Percentiles rank a stretch among this genome's conserved stretches.
These are phyloP conservation scores for Aspergillus aculeatus DNA, from an alignment of 2,329 filamentous ascomycete species.

Conservation along the genomic window DNA sequence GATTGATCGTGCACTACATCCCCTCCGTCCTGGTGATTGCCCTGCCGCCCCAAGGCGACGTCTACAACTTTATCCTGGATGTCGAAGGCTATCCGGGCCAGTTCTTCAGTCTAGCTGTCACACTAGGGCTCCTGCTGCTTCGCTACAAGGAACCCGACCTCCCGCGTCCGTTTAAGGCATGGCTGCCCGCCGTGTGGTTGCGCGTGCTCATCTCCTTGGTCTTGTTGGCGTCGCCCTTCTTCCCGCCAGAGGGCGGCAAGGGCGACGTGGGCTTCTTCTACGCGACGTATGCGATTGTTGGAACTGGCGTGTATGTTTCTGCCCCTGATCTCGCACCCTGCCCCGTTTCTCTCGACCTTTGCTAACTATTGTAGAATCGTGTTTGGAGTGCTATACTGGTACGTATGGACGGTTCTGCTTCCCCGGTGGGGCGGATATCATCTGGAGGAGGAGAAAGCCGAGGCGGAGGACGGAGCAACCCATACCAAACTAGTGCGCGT, in stretches of 20 bases:
- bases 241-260: slow-evolving; percentile 54
- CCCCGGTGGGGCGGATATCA: slow-evolving; percentile 60
- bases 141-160: slow-evolving; percentile 60
- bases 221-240: slow-evolving; percentile 61
- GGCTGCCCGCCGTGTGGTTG: slow-evolving; percentile 59
- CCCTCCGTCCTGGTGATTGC: slow-evolving; percentile 66
- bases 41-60: slow-evolving; percentile 62
- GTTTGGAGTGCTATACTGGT: slow-evolving; percentile 66
- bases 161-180: slow-evolving; percentile 64
- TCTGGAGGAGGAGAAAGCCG: slow-evolving; percentile 60
- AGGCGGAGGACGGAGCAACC: slow-evolving; percentile 65
- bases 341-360: slow-evolving; percentile 18
- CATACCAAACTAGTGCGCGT: slow-evolving; percentile 57
- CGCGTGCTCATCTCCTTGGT: slow-evolving; percentile 55
- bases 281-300: slow-evolving; percentile 55
- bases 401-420: slow-evolving; percentile 61
- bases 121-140: slow-evolving; percentile 60
- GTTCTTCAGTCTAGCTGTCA: slow-evolving; percentile 58
- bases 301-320: slow-evolving; percentile 43
- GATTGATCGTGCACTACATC: slow-evolving; percentile 66
- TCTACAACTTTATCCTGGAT: slow-evolving; percentile 72
- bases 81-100: slow-evolving; percentile 68
- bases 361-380: slow-evolving; percentile 48
- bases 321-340: no score
- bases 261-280: slow-evolving; percentile 51